A percentile compares a stretch with the other conserved stretches of the same genome.
Conservation (phyloP, 139 green algal species). For the Dunaliella primolecta region DNA sequence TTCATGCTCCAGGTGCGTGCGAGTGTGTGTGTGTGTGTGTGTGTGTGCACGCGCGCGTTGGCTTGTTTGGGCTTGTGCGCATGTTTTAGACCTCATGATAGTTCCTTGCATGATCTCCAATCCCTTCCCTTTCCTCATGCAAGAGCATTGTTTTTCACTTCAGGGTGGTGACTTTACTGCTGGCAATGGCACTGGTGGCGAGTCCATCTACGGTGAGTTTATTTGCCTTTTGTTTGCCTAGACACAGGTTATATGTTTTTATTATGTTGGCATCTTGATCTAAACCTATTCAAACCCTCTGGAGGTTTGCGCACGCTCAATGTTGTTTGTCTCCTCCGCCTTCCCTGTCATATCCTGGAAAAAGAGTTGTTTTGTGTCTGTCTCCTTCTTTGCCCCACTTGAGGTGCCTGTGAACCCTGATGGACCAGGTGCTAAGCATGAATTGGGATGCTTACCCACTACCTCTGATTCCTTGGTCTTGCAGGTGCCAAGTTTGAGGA, state of each 20-base stretch:
- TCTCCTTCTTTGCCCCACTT: too few species aligned
- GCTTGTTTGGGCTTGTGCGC: too few species aligned
- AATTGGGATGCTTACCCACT: too few species aligned
- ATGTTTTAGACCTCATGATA: not conserved
- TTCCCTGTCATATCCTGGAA: slow-evolving; percentile 12
- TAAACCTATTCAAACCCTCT: too few species aligned
- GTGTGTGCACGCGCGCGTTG: not conserved
- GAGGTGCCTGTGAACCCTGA: too few species aligned
- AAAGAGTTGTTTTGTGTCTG: too few species aligned
- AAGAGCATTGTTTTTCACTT: not conserved
- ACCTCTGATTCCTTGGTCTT: too few species aligned
- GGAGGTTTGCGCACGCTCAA: too few species aligned
- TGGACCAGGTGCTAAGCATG: too few species aligned
- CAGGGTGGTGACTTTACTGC: slow-evolving; percentile 87
- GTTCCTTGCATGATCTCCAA: not conserved
- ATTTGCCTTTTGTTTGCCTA: slow-evolving; percentile 46
- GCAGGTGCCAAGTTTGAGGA: too few species aligned
- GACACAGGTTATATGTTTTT: not conserved
- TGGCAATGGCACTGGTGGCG: slow-evolving; percentile 63
- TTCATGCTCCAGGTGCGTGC: slow-evolving; percentile 24
- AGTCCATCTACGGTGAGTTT: slow-evolving; percentile 81
- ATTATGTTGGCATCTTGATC: not conserved
- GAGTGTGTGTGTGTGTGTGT: too few species aligned
- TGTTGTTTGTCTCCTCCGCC: not conserved
- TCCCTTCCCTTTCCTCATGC: not conserved